Base-by-base conservation (phyloP, 306 rosid genomes). In the Ochetophila trinervis region DNA sequence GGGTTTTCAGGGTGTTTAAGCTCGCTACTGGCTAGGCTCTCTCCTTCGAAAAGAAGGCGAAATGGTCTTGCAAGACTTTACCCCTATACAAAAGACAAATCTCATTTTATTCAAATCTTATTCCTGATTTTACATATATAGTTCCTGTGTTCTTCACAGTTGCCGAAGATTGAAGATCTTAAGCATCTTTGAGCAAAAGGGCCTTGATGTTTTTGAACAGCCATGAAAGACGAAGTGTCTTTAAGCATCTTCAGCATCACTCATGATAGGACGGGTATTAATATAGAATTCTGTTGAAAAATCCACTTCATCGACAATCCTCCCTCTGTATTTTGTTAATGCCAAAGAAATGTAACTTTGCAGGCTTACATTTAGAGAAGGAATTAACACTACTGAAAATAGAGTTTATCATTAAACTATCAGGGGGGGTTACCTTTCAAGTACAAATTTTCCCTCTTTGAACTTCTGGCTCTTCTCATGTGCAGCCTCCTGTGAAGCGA, bases 361-460 rank as follows among this genome's bases (percentile, higher is more conserved):
- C 54, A 50, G 5, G 17, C 6, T 16, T 50, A 5, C 9, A 14
- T 16, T 16, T 19, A 2, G 15, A 8, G 6, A 14, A 50, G 2
- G 18, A 70, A 6, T 16, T n/a, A 20, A 19, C 34, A n/a, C 10
- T 32, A 15, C 56, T 61, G n/a, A 65, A 57, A 5, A 14, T 19
- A 53, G 17, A 69, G 45, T 37, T 42, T 16, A 52, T 20, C 59
- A 30, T 16, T 16, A 36, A 69, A 17, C 10, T 42, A 24, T 27
- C 48, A 5, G 17, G 57, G 49, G 50, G 58, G 60, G 36, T 53
- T 84, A 91, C 98, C 95, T 91, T 81, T 91, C 98, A 67, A 91
- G 98, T 55, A 91, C 90, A 77, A 80, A 89, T 85, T 83, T 91
- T 57, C 96, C 98, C 75, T 91, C 96, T 77, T 91, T 91, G 66